Base-by-base conservation (phyloP, 768 basidiomycete genomes). In the Naganishia kalamii region DNA sequence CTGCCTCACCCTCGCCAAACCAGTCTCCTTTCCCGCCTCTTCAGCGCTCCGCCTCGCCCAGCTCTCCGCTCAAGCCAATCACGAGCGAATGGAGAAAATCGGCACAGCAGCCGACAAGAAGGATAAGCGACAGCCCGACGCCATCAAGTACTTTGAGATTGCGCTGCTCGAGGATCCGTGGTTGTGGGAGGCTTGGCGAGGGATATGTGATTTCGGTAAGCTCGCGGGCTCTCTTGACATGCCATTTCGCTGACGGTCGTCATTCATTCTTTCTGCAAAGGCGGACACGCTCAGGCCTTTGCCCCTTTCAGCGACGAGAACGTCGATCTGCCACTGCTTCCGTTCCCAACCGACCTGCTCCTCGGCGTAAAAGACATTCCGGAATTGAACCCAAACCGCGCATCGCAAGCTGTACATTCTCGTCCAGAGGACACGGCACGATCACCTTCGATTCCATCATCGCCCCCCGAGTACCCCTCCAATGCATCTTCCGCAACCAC, bases 161-260 rank as follows among this genome's bases (percentile, higher is more conserved):
- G 74, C 75, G 2, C 60, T 77, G 30, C 50, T 40, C 33, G 69
- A 74, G 25, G 74, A 76, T 64, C 67, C 71, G 32, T 77, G 76
- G 76, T 57, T 72, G 27, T 77, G 76, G 76, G 76, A 77, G 32
- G 76, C 76, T 1, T 75, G 75, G 63, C 71, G 68, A 11, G 75
- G 72, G 1, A 59, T 77, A 33, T 77, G 75, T 52, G 75, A 76
- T 65, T 65, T 73, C 12, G 76, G 76, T 77, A n/a, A 69, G 73
- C 52, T 19, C 6, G 44, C 32, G 41, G 43, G 13, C 15, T 1
- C 33, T 30, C 33, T 1, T n/a, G 25, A 15, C 19, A 3, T 32
- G 15, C 12, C 3, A 19, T n/a, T 27, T 50, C 33, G 17, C 4
- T 29, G 12, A 19, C 7, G 40, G 11, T 51, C 21, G 29, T 35